Evolutionary conservation across 2,329 filamentous ascomycete genomes (phyloP).

Genomic region (Pseudogymnoascus sp.): DNA sequence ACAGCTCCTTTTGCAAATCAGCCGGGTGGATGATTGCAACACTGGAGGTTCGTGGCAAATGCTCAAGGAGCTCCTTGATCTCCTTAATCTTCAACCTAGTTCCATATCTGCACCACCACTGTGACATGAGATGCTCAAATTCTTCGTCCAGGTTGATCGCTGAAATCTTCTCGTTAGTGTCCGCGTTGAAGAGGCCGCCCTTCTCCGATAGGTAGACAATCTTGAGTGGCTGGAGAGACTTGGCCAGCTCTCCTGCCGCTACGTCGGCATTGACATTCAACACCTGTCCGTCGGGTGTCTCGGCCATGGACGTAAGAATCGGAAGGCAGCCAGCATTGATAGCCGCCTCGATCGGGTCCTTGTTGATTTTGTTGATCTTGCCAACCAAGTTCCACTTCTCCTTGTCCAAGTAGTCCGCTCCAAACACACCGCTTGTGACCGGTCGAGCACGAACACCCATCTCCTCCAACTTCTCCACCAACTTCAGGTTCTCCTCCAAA

Average conservation of each 20-base stretch:
- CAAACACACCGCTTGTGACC: slow-evolving; percentile 83
- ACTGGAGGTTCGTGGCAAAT: slow-evolving; percentile 82
- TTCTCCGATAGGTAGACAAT: slow-evolving; percentile 98
- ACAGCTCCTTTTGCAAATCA: slow-evolving; percentile 91
- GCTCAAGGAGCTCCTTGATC: slow-evolving; percentile 86
- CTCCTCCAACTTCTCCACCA: slow-evolving; percentile 82
- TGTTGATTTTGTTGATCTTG: slow-evolving; percentile 90
- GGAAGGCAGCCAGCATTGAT: slow-evolving; percentile 88
- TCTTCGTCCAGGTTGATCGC: slow-evolving; percentile 97
- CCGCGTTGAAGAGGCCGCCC: slow-evolving; percentile 88
- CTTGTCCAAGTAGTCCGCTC: slow-evolving; percentile 90
- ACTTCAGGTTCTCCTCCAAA: slow-evolving; percentile 87
- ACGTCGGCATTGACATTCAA: slow-evolving; percentile 98
- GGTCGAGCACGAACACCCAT: slow-evolving; percentile 85
- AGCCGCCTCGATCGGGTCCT: slow-evolving; percentile 79
- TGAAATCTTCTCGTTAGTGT: slow-evolving; percentile 91
- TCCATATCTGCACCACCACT: slow-evolving; percentile 92
- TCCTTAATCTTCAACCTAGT: slow-evolving; percentile 96
- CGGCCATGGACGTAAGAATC: slow-evolving; percentile 92
- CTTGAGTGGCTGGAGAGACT: slow-evolving; percentile 85
- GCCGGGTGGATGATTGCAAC: slow-evolving; percentile 97
- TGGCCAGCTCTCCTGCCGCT: slow-evolving; percentile 85
- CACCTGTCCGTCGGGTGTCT: slow-evolving; percentile 83
- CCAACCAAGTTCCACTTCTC: slow-evolving; percentile 94
- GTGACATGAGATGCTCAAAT: slow-evolving; percentile 84